Conservation (phyloP, 2,329 filamentous ascomycete species). For the Phoma sp. region DNA sequence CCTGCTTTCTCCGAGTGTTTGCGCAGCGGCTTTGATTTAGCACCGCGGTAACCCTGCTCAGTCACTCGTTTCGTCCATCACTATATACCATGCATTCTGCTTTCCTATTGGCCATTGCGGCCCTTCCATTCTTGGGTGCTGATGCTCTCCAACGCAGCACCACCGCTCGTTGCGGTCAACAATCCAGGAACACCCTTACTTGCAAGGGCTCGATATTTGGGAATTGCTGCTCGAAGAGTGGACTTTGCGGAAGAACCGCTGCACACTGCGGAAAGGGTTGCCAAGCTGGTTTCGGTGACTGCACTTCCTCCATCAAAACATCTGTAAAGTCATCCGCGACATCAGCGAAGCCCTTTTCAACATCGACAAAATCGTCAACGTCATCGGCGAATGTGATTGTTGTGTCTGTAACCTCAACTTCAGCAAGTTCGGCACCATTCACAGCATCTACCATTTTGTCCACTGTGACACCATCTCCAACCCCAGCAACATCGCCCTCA, state of each 20-base stretch:
- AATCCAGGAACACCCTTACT: conserved; percentile 30
- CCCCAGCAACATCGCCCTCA: neutral
- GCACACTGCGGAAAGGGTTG: conserved; percentile 43
- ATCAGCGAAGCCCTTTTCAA: conserved; percentile 1
- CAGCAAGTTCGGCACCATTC: neutral
- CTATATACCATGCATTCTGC: conserved; percentile 12
- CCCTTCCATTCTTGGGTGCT: conserved; percentile 14
- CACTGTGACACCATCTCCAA: neutral
- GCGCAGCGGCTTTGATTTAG: neutral
- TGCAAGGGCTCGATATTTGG: conserved; percentile 53
- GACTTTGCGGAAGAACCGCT: conserved; percentile 49
- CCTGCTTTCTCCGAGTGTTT: conserved; percentile 1
- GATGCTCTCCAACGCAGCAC: conserved; percentile 4
- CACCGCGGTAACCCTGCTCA: neutral
- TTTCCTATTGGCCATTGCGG: conserved; percentile 11
- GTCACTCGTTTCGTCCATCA: conserved; percentile 10
- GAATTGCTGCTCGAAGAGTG: conserved; percentile 54
- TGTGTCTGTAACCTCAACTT: conserved; percentile 1
- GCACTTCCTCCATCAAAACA: conserved; percentile 12
- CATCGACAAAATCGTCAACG: neutral
- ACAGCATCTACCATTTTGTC: neutral
- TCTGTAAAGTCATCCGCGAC: conserved; percentile 1
- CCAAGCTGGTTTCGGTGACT: conserved; percentile 43
- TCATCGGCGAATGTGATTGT: neutral
- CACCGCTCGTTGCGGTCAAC: conserved; percentile 9